A percentile compares a stretch with the other conserved stretches of the same genome.
Evolutionary conservation across 306 rosid species (phyloP).

Genomic region (Gastrolobium villosum): DNA sequence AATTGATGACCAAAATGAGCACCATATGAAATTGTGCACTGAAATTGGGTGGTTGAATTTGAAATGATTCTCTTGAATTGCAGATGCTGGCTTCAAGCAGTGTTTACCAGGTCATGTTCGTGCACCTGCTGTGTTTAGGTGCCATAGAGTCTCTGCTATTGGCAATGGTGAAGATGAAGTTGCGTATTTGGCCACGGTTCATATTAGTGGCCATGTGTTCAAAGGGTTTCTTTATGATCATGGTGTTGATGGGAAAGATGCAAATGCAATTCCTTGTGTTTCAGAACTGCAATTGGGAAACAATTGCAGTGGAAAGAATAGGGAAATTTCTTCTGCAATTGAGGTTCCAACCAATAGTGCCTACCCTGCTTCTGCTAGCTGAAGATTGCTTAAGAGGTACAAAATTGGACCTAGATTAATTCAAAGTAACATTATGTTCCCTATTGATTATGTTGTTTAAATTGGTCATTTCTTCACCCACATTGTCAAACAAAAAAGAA

Average conservation of each 20-base stretch:
- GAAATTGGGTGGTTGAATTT: background rate
- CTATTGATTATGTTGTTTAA: background rate
- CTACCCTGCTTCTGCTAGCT: constrained; percentile 60
- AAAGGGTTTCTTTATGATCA: constrained; percentile 90
- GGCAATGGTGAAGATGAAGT: constrained; percentile 75
- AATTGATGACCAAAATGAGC: too few relatives aligned
- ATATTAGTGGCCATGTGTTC: constrained; percentile 83
- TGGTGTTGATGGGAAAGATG: constrained; percentile 64
- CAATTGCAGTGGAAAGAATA: constrained; percentile 60
- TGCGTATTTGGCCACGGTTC: constrained; percentile 79
- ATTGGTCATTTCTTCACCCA: background rate
- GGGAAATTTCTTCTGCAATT: constrained; percentile 63
- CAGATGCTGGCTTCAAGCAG: constrained; percentile 71
- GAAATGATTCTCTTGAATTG: constrained; percentile 4
- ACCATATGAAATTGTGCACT: background rate
- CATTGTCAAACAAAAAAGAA: background rate
- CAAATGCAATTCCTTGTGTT: constrained; percentile 58
- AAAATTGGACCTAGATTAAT: constrained; percentile 16
- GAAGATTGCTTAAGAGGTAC: constrained; percentile 45
- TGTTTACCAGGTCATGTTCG: constrained; percentile 73
- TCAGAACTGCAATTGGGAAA: constrained; percentile 69
- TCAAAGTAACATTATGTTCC: background rate
- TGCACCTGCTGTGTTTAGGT: constrained; percentile 77
- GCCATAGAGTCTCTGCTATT: constrained; percentile 80
- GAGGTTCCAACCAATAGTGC: constrained; percentile 50